Percentiles rank a stretch among this genome's conserved stretches.
Evolutionary conservation across 495 filamentous ascomycete genomes (phyloP).

Genomic region (Acidiella bohemica): DNA sequence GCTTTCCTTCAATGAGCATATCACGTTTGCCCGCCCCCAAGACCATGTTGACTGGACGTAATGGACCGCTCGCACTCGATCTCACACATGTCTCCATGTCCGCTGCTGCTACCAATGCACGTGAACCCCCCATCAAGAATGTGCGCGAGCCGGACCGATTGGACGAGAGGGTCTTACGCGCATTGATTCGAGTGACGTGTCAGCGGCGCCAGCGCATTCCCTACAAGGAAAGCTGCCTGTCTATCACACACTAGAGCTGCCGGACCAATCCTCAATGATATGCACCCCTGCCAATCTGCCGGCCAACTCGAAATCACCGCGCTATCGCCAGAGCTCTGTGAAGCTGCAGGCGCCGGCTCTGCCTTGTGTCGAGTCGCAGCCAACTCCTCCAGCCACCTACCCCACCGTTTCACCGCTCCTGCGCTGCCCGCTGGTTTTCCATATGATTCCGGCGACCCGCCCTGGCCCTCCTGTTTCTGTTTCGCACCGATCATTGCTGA

Average conservation of each 20-base stretch:
- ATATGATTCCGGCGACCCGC: conserved; percentile 3
- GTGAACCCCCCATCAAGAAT: no score
- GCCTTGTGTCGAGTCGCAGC: conserved; percentile 1
- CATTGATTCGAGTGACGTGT: no score
- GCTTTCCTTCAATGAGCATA: no score
- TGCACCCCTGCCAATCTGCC: conserved; percentile 2
- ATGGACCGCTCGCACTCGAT: no score
- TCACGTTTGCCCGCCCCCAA: no score
- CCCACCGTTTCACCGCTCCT: not conserved
- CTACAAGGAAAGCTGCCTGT: conserved; percentile 3
- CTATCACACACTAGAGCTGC: conserved; percentile 1
- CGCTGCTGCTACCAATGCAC: no score
- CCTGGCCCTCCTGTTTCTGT: not conserved
- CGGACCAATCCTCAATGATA: not conserved
- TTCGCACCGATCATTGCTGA: conserved; percentile 1
- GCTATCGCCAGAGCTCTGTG: not conserved
- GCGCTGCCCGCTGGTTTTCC: not conserved
- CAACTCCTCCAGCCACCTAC: not conserved
- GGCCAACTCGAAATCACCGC: not conserved
- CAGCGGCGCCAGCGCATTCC: not conserved
- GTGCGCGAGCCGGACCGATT: no score
- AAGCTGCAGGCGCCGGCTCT: conserved; percentile 1
- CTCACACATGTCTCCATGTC: no score
- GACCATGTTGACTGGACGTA: no score
- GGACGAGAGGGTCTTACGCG: no score